A percentile compares a stretch with the other conserved stretches of the same genome.
phyloP scores from a whole-genome alignment of 345 rosid genomes.

The Populus simonii region DNA sequence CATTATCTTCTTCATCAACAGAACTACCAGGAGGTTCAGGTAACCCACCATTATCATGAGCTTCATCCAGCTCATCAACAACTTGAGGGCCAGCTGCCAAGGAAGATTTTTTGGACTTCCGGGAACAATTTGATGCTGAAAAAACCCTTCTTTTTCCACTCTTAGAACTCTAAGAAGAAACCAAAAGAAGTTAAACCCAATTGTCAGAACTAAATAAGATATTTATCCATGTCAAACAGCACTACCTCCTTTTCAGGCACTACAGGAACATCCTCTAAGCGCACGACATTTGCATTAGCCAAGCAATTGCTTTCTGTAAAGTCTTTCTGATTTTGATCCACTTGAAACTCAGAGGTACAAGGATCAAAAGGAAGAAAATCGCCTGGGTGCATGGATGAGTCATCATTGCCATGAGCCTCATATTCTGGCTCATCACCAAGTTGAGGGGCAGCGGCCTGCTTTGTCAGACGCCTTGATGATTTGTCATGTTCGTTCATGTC shows the following conservation, averaged over 20 bases:
- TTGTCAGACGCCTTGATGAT: conserved; percentile 35
- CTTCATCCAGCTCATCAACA: conserved; percentile 41
- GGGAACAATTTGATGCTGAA: conserved; percentile 3
- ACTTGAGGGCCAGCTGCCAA: conserved; percentile 13
- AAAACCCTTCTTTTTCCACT: conserved; percentile 24
- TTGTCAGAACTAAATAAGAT: not conserved
- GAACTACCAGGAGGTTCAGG: conserved; percentile 25
- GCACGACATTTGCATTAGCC: conserved; percentile 18
- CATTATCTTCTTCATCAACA: conserved; percentile 28
- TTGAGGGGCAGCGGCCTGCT: conserved; percentile 21
- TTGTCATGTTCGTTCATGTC: conserved; percentile 21
- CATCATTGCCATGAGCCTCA: conserved; percentile 29
- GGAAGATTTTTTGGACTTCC: conserved; percentile 18
- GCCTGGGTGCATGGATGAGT: conserved; percentile 35
- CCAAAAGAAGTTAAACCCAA: not conserved
- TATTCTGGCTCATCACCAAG: conserved; percentile 38
- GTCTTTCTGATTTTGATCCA: conserved; percentile 23
- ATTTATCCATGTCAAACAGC: not conserved
- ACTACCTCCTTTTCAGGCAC: conserved; percentile 38
- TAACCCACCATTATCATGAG: conserved; percentile 20
- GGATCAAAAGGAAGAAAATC: conserved; percentile 22
- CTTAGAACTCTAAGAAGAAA: conserved; percentile 18
- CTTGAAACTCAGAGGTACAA: conserved; percentile 22
- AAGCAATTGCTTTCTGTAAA: conserved; percentile 11
- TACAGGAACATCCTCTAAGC: conserved; percentile 29